phyloP scores from a whole-genome alignment of 1,139 yeast genomes.

The Blastobotrys persicus region DNA sequence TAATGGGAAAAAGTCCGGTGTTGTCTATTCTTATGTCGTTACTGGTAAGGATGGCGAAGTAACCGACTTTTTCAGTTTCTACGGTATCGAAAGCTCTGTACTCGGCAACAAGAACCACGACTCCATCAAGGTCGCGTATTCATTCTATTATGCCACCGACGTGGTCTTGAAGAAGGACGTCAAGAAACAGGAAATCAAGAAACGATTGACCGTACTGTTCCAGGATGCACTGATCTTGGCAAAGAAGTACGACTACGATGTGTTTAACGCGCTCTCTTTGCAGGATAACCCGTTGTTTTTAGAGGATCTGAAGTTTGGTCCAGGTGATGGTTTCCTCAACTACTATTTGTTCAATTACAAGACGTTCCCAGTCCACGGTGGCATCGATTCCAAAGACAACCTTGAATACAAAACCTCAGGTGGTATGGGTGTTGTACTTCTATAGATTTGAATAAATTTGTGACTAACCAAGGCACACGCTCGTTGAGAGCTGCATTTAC shows the following conservation, averaged over 20 bases:
- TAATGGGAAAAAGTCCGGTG: slow-evolving; percentile 33
- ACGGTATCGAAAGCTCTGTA: slow-evolving; percentile 83
- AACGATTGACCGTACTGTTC: slow-evolving; percentile 60
- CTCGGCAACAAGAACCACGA: slow-evolving; percentile 64
- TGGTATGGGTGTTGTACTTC: slow-evolving; percentile 86
- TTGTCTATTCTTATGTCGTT: slow-evolving; percentile 77
- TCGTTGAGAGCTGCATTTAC: too few relatives aligned
- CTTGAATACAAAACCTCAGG: slow-evolving; percentile 51
- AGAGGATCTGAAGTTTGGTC: slow-evolving; percentile 81
- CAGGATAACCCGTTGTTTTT: slow-evolving; percentile 86
- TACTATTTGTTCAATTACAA: slow-evolving; percentile 89
- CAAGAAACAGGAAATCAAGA: slow-evolving; percentile 42
- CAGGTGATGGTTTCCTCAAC: slow-evolving; percentile 90
- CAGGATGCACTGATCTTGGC: slow-evolving; percentile 78
- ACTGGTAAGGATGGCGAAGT: slow-evolving; percentile 45
- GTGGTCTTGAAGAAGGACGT: slow-evolving; percentile 22
- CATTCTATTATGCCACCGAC: slow-evolving; percentile 81
- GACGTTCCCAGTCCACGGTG: slow-evolving; percentile 79
- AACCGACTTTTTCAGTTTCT: slow-evolving; percentile 88
- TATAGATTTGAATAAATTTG: slow-evolving; percentile 38
- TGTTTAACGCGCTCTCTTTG: slow-evolving; percentile 86
- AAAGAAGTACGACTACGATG: slow-evolving; percentile 68
- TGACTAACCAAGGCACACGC: not conserved
- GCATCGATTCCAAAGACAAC: slow-evolving; percentile 57
- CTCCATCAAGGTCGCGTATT: slow-evolving; percentile 79